Base-by-base conservation (phyloP, 2,329 filamentous ascomycete genomes). In the Penicillium sp. region DNA sequence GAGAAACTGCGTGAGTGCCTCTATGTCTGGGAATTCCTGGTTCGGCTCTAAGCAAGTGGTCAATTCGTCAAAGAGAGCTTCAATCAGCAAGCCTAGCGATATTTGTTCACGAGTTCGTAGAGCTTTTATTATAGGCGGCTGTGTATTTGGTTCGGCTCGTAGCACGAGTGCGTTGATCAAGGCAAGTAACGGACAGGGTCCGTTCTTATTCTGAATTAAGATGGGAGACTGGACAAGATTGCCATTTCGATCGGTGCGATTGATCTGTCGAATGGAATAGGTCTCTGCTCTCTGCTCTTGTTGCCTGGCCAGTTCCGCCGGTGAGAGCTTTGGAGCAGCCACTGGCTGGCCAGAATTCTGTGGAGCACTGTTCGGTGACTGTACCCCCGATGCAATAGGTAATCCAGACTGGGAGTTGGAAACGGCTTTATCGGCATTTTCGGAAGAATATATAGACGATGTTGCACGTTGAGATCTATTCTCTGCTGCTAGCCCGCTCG, bases 1-100 rank as follows among this genome's bases (percentile, higher is more conserved):
- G 2, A 99, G 79, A 67, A 99, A 99, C 6, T 83, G 81, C 71
- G 96, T 96, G 1, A 99, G 80, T 55, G 96, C 92, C 31, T 87
- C 84, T 9, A 97, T 88, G 69, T 97, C 94, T 0, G 93, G 93
- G 21, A 97, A 75, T 14, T 85, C 79, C 29, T 87, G 84, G 44
- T 84, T 83, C 0, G 84, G 87, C 48, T 89, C 80, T 48, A 89
- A 77, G 8, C 86, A 85, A 2, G 91, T 92, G 79, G 95, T 93
- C 19, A 99, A 83, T 73, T 97, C 93, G 53, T 97, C 92, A 67
- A 97, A 91, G 0, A 99, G 86, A 2, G 91, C 91, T 67, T 97
- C 90, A 3, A 97, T 83, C 8, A 99, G 77, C 14, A 97, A 77
- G 8, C 89, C 89, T 10, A 99, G 78, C 60, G 90, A 96, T 50